phyloP scores from a whole-genome alignment of 1,284 basidiomycete genomes.

The Cutaneotrichosporon mucoides region DNA sequence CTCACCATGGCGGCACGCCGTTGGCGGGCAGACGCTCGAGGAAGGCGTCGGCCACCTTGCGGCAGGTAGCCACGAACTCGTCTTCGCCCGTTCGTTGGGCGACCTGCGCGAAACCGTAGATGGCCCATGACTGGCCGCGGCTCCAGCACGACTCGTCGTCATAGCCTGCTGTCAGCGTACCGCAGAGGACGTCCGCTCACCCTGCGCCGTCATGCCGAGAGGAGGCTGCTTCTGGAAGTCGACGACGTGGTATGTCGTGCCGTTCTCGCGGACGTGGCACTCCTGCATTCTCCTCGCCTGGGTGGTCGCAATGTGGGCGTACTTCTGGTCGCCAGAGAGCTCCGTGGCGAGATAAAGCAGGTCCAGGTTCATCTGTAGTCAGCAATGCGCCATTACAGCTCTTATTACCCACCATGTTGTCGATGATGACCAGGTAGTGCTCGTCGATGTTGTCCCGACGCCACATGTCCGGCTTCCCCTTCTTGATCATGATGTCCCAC shows the following conservation, averaged over 20 bases:
- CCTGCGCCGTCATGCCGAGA: conserved; percentile 31
- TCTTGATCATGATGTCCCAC: conserved; percentile 31
- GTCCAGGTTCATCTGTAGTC: conserved; percentile 36
- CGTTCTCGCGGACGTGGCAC: conserved; percentile 31
- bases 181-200: conserved; percentile 8
- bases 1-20: conserved; percentile 39
- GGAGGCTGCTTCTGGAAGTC: conserved; percentile 25
- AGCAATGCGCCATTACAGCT: too few relatives aligned
- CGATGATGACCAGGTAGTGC: conserved; percentile 43
- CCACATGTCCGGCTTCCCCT: conserved; percentile 22
- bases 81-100: conserved; percentile 35
- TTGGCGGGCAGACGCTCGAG: conserved; percentile 25
- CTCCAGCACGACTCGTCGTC: conserved; percentile 36
- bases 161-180: conserved; percentile 21
- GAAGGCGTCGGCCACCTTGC: conserved; percentile 36
- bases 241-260: conserved; percentile 40
- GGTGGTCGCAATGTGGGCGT: conserved; percentile 30
- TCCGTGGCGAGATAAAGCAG: conserved; percentile 35
- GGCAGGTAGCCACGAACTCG: conserved; percentile 31
- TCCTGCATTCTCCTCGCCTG: conserved; percentile 33
- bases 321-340: conserved; percentile 32
- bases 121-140: conserved; percentile 41
- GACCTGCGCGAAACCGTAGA: conserved; percentile 40
- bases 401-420: conserved; percentile 29
- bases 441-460: conserved; percentile 31